These are phyloP conservation scores for Gnomoniopsis smithogilvyi DNA, from an alignment of 2,329 filamentous ascomycete species.

Conservation along the genomic window DNA sequence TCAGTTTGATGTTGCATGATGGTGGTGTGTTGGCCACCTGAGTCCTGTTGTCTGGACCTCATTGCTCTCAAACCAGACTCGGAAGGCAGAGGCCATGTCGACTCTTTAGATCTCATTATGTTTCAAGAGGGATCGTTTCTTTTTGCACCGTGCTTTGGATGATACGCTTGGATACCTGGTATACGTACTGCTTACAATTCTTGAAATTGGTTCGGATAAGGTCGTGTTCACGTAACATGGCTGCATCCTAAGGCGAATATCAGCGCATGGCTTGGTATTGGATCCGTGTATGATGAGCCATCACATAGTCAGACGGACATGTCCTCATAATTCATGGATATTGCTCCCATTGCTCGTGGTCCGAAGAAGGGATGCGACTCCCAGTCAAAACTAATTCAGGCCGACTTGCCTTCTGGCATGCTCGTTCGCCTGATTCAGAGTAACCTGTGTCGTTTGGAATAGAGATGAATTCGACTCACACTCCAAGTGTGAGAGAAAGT, in stretches of 20 bases:
- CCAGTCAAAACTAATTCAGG: background rate
- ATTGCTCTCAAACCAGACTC: background rate
- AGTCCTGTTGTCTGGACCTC: background rate
- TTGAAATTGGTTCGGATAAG: background rate
- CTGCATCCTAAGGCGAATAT: background rate
- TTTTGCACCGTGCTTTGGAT: slow-evolving; percentile 3
- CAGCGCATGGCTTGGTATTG: background rate
- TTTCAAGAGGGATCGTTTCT: background rate
- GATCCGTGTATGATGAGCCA: slow-evolving; percentile 1
- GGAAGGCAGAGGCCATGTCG: background rate
- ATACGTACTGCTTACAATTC: background rate
- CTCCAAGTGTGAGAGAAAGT: background rate
- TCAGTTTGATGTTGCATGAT: slow-evolving; percentile 4
- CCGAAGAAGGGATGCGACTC: background rate
- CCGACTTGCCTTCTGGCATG: background rate
- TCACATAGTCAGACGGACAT: slow-evolving; percentile 7
- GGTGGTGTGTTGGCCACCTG: background rate
- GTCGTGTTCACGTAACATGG: background rate
- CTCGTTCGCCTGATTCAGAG: background rate
- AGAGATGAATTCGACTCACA: background rate
- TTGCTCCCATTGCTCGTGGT: background rate
- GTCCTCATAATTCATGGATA: slow-evolving; percentile 7
- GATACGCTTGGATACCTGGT: background rate
- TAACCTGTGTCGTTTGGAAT: background rate
- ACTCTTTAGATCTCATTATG: background rate